Evolutionary conservation across 441 rosid genomes (phyloP).

Genomic region (Cnidoscolus chayamansa): DNA sequence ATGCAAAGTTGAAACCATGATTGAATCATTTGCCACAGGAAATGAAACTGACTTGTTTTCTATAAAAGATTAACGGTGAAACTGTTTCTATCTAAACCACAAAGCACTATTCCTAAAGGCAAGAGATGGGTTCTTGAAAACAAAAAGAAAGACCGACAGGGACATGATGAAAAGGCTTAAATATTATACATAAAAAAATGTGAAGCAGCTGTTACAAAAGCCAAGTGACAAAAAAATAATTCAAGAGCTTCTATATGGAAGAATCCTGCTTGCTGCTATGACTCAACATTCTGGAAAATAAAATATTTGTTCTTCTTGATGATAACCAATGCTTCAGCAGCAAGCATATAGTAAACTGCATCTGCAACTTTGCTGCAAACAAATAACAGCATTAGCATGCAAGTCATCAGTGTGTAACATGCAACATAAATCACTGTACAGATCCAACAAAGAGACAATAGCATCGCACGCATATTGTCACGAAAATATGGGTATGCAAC

Average conservation of each 20-base stretch:
- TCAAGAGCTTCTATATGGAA: not conserved
- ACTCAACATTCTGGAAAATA: not conserved
- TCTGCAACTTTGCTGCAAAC: conserved; percentile 1
- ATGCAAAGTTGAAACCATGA: not conserved
- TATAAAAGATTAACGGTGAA: not conserved
- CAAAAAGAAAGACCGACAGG: not conserved
- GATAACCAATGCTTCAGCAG: not conserved
- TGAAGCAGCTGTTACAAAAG: not conserved
- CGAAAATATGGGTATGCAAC: not conserved
- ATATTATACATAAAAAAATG: not conserved
- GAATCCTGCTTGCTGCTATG: not conserved
- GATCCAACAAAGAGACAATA: not conserved
- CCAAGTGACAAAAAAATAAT: not conserved
- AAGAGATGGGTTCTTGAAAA: not conserved
- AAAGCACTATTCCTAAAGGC: not conserved
- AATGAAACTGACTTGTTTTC: not conserved
- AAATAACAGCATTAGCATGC: not conserved
- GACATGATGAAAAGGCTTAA: not conserved
- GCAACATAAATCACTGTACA: not conserved
- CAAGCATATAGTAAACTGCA: not conserved
- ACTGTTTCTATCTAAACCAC: not conserved
- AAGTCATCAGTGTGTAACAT: not conserved
- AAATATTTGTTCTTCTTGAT: not conserved
- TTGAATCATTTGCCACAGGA: not conserved
- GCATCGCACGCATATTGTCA: not conserved